Evolutionary conservation across 2,329 filamentous ascomycete genomes (phyloP), one percentile per base, ranked within the genome.

Genomic region (Dothiorella sarmentorum): DNA sequence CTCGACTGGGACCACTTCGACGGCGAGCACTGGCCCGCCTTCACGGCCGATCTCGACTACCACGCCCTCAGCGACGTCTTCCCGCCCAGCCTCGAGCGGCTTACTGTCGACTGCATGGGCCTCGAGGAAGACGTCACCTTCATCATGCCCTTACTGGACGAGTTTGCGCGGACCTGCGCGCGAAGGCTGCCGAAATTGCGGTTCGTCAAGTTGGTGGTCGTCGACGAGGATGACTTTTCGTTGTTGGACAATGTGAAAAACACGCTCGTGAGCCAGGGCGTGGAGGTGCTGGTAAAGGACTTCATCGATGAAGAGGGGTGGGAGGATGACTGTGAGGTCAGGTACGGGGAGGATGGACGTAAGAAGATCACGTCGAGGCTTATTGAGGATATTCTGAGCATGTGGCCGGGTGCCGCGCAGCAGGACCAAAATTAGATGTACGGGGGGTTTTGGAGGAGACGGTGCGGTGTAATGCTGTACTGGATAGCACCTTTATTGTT

Each of bases 241-340:
- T 26, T 52, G 31, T 11, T 52, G 13, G 22, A 52, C 15, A 15
- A 18, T 3, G 33, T 52, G 18, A 52, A 38, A 7, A 24, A 38
- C 31, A 22, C 31, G n/a, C 22, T 52, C 20, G 22, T n/a, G 15
- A 26, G 7, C 1, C 31, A 17, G 31, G 47, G 47, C 5, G 10
- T 52, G 17, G 47, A 38, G 20, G 47, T 52, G 33, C 15, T 17
- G 31, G 33, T 52, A 2, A 52, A 52, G 47, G 47, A 52, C n/a
- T 52, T 52, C 33, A 52, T 52, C 20, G 47, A 52, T 1, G 47
- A 52, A 20, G 47, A 52, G 31, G 47, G 47, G 20, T 52, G 47
- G 47, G 47, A 52, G 4, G 47, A 52, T 17, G 47, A 52, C 15
- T 26, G 24, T 18, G 47, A 52, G 33, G 47, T 37, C 5, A 15